Conservation (phyloP, 2,329 filamentous ascomycete species). For the Cladosporium cucumerinum region DNA sequence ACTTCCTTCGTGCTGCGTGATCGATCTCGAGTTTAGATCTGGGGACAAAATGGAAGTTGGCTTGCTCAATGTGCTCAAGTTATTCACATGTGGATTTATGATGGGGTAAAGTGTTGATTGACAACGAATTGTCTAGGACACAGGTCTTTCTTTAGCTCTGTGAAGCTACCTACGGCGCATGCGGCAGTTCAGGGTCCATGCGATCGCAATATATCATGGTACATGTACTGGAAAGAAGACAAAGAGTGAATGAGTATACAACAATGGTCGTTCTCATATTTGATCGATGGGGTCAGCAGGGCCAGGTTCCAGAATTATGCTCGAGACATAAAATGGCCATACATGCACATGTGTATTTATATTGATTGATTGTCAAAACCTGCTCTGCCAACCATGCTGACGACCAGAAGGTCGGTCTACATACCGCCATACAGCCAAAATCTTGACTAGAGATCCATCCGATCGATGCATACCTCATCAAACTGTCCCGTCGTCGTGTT, state of each 20-base stretch:
- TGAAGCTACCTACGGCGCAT: background rate
- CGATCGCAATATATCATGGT: background rate
- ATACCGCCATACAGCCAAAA: background rate
- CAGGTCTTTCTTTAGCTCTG: background rate
- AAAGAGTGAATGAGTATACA: background rate
- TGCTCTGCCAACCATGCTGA: background rate
- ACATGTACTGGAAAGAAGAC: background rate
- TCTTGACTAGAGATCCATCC: background rate
- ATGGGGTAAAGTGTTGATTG: background rate
- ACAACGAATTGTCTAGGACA: background rate
- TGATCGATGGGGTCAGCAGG: background rate
- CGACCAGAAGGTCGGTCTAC: background rate
- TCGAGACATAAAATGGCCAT: background rate
- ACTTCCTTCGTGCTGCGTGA: background rate
- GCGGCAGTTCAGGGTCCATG: background rate
- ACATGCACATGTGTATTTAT: background rate
- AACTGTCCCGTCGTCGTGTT: background rate
- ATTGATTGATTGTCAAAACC: background rate
- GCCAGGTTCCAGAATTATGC: background rate
- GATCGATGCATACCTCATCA: background rate
- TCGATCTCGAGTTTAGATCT: no score
- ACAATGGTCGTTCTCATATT: background rate
- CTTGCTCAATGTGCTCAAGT: no score
- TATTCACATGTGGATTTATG: background rate
- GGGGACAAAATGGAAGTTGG: no score